Evolutionary conservation across 257 asterid species (phyloP).

Genomic region (Nicotiana tomentosiformis): DNA sequence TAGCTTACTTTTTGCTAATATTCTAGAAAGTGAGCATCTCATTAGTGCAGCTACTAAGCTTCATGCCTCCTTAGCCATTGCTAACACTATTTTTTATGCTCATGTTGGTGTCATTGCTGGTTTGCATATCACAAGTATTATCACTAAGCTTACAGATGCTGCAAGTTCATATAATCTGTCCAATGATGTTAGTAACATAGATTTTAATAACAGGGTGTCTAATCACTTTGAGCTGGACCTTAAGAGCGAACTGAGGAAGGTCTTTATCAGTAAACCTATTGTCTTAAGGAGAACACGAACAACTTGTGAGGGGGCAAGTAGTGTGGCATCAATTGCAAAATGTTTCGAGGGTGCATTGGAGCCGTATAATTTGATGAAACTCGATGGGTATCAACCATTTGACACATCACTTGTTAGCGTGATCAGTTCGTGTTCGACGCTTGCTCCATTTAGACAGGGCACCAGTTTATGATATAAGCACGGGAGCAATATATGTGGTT

Average conservation of each 20-base stretch:
- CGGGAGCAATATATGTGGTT: conserved; percentile 41
- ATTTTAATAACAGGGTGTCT: background rate
- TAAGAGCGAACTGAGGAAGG: background rate
- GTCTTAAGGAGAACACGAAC: background rate
- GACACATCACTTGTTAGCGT: conserved; percentile 66
- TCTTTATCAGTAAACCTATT: background rate
- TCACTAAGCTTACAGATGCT: background rate
- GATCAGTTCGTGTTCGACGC: conserved; percentile 61
- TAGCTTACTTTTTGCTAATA: no score
- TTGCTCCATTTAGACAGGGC: conserved; percentile 74
- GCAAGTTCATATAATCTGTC: background rate
- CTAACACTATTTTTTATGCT: no score
- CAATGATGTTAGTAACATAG: background rate
- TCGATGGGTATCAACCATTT: conserved; percentile 53
- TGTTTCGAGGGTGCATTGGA: conserved; percentile 44
- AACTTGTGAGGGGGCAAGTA: background rate
- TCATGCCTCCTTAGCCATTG: no score
- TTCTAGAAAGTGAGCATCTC: no score
- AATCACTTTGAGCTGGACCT: background rate
- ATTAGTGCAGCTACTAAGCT: no score
- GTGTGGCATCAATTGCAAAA: background rate
- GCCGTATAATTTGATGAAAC: conserved; percentile 48
- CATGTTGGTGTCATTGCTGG: background rate
- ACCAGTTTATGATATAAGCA: conserved; percentile 61
- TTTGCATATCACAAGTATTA: background rate